Percentiles rank a stretch among this genome's conserved stretches.
phyloP scores from a whole-genome alignment of 1,139 yeast genomes.

The Pneumocystis oryctolagi region DNA sequence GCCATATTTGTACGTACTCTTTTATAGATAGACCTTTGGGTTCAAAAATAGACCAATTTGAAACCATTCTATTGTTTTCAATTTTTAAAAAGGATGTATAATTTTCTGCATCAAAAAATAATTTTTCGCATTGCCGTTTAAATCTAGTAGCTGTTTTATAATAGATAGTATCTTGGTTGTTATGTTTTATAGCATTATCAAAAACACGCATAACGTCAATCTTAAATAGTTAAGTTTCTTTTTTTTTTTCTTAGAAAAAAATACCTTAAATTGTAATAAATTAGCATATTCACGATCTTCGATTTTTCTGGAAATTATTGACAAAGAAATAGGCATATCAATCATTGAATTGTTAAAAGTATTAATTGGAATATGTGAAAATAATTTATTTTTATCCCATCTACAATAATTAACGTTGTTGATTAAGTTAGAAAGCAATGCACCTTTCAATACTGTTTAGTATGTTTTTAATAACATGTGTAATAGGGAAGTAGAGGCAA shows the following conservation, averaged over 20 bases:
- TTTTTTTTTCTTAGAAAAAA: not conserved
- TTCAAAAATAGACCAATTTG: slow-evolving; percentile 2
- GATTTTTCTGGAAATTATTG: not conserved
- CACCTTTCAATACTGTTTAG: not conserved
- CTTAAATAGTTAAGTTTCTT: not conserved
- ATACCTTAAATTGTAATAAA: not conserved
- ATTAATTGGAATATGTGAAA: not conserved
- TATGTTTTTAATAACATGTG: not conserved
- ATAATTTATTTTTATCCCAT: not conserved
- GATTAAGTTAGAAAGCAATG: not conserved
- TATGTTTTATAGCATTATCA: not conserved
- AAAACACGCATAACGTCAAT: not conserved
- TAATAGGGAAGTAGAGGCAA: not conserved
- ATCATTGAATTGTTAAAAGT: not conserved
- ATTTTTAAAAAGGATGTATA: not conserved
- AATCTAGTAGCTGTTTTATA: not conserved
- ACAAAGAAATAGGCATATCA: not conserved
- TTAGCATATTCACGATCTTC: not conserved
- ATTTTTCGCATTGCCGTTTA: not conserved
- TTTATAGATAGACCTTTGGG: not conserved
- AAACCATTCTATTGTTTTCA: slow-evolving; percentile 6
- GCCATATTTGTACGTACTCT: not conserved
- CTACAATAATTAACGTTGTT: not conserved
- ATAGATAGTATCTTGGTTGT: not conserved
- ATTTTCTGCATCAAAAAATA: not conserved